phyloP scores from a whole-genome alignment of 2,329 filamentous ascomycete genomes.

The Colletotrichum echinochloae region DNA sequence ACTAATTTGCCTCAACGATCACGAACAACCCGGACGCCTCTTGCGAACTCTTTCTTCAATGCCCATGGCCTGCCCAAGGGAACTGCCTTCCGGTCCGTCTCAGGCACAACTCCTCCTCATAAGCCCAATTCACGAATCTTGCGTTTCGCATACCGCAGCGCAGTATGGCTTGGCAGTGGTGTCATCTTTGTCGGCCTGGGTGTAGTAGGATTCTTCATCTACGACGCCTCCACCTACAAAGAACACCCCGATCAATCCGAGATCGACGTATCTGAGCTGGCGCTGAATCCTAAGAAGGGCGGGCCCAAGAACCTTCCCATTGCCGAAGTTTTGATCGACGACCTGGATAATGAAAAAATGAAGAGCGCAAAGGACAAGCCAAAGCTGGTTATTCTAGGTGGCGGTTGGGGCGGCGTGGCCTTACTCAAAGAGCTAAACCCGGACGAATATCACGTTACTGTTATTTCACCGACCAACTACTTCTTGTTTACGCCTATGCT shows the following conservation, averaged over 20 bases:
- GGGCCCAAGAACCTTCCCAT: constrained; percentile 97
- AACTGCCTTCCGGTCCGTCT: constrained; percentile 55
- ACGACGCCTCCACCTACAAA: constrained; percentile 92
- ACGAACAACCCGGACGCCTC: constrained; percentile 21
- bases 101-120: constrained; percentile 62
- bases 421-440: constrained; percentile 90
- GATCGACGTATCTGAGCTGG: constrained; percentile 85
- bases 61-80: constrained; percentile 32
- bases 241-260: constrained; percentile 76
- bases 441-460: constrained; percentile 94
- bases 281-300: constrained; percentile 82
- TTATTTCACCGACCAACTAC: constrained; percentile 94
- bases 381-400: constrained; percentile 89
- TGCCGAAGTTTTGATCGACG: constrained; percentile 87
- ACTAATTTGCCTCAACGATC: constrained; percentile 30
- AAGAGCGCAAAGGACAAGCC: constrained; percentile 85
- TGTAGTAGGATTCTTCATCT: constrained; percentile 88
- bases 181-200: constrained; percentile 76
- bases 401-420: constrained; percentile 94
- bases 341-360: constrained; percentile 82
- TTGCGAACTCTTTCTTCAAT: constrained; percentile 40
- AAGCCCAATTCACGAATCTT: constrained; percentile 59
- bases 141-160: constrained; percentile 75
- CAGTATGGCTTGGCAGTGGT: constrained; percentile 81
- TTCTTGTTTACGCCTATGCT: constrained; percentile 99